Percentiles rank a stretch among this genome's conserved stretches.
Evolutionary conservation across 2,329 filamentous ascomycete genomes (phyloP).

Genomic region (Phialophora chinensis): DNA sequence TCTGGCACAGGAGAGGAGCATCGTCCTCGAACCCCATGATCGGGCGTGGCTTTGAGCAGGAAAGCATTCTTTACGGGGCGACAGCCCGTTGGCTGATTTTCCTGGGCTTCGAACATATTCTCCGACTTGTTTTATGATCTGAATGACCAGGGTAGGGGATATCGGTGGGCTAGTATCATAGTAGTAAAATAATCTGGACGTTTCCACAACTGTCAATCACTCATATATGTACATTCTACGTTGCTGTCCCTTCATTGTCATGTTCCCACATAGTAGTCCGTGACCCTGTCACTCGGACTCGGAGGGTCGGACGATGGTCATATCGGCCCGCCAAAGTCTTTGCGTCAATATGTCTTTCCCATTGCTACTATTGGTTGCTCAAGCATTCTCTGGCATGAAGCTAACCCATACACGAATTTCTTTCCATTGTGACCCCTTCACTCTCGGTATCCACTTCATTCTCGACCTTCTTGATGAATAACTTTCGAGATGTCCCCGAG

Average conservation of each 20-base stretch:
- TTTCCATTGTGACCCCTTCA: background rate
- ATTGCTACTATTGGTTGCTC: background rate
- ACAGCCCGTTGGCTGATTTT: background rate
- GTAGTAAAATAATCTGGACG: background rate
- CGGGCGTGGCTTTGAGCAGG: background rate
- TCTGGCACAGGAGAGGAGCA: background rate
- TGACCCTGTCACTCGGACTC: background rate
- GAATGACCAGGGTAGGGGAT: background rate
- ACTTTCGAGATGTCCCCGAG: background rate
- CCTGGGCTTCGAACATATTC: slow-evolving; percentile 1
- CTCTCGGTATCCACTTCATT: background rate
- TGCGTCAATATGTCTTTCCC: background rate
- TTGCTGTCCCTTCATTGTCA: no score
- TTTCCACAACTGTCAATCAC: background rate
- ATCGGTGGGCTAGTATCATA: background rate
- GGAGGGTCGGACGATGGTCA: background rate
- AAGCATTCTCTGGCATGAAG: background rate
- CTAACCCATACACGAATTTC: background rate
- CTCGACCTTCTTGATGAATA: background rate
- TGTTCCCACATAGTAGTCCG: no score
- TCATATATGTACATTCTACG: no score
- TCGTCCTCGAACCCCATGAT: background rate
- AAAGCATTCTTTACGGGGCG: background rate
- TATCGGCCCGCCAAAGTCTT: background rate
- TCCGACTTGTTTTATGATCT: slow-evolving; percentile 8